Conservation (phyloP, 164 flowering plant genomes). For the Berberis vulgaris region DNA sequence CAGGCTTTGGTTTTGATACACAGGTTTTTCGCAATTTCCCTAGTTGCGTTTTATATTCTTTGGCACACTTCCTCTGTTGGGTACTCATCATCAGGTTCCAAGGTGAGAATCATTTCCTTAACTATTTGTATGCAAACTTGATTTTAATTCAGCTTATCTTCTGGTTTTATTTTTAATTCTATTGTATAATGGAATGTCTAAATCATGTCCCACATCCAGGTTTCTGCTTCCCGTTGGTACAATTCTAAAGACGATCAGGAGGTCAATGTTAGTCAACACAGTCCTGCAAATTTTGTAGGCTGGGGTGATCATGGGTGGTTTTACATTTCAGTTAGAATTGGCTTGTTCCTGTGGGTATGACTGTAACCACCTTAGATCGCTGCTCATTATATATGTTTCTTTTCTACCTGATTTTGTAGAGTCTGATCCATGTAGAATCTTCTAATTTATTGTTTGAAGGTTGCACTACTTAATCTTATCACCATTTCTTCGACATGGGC, state of each 20-base stretch:
- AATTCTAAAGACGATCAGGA: constrained; percentile 28
- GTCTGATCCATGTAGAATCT: too few species aligned
- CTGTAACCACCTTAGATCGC: background rate
- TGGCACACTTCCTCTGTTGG: constrained; percentile 60
- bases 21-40: constrained; percentile 85
- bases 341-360: constrained; percentile 90
- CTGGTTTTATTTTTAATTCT: background rate
- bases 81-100: constrained; percentile 20
- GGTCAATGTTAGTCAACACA: constrained; percentile 22
- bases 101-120: constrained; percentile 31
- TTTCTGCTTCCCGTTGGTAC: constrained; percentile 18
- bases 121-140: background rate
- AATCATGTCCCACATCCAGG: constrained; percentile 22
- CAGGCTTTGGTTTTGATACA: constrained; percentile 97
- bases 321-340: constrained; percentile 71
- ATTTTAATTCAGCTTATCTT: background rate
- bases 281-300: constrained; percentile 23
- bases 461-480: constrained; percentile 84
- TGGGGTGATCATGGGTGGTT: constrained; percentile 72
- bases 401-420: too few species aligned
- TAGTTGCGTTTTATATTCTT: constrained; percentile 62
- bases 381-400: background rate
- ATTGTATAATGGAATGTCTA: background rate
- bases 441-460: constrained; percentile 30
- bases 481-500: constrained; percentile 99